These are phyloP conservation scores for Akanthomyces uredinophilus DNA, from an alignment of 2,329 filamentous ascomycete genomes.

Conservation along the genomic window DNA sequence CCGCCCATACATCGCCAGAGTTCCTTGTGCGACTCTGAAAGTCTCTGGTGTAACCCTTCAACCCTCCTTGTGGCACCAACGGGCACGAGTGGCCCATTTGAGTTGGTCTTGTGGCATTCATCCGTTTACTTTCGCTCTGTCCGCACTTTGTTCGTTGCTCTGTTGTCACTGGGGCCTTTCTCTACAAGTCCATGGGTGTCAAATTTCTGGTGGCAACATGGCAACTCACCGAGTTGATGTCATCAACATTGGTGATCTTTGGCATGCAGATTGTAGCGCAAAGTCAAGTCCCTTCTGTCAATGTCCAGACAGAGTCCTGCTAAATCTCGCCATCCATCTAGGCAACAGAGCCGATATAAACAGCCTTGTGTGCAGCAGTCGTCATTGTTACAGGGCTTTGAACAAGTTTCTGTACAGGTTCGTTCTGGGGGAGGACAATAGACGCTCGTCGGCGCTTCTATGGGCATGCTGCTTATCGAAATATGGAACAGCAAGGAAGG, in stretches of 20 bases:
- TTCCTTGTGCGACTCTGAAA: neutral
- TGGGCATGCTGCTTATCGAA: neutral
- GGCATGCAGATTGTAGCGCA: no score
- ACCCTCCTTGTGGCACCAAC: neutral
- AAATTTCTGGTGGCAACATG: no score
- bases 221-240: no score
- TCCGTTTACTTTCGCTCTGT: no score
- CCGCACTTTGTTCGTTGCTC: neutral
- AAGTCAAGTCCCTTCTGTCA: no score
- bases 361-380: neutral
- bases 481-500: neutral
- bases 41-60: neutral
- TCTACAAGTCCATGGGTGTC: no score
- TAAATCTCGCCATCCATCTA: neutral
- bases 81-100: no score
- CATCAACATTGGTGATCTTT: neutral
- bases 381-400: neutral
- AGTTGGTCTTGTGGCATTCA: no score
- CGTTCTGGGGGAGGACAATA: neutral
- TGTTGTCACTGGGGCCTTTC: neutral
- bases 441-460: neutral
- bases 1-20: neutral
- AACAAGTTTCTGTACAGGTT: neutral
- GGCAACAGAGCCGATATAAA: neutral
- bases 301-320: neutral